Base-by-base conservation (phyloP, 805 yeast genomes). In the Wickerhamiella dianesei region DNA sequence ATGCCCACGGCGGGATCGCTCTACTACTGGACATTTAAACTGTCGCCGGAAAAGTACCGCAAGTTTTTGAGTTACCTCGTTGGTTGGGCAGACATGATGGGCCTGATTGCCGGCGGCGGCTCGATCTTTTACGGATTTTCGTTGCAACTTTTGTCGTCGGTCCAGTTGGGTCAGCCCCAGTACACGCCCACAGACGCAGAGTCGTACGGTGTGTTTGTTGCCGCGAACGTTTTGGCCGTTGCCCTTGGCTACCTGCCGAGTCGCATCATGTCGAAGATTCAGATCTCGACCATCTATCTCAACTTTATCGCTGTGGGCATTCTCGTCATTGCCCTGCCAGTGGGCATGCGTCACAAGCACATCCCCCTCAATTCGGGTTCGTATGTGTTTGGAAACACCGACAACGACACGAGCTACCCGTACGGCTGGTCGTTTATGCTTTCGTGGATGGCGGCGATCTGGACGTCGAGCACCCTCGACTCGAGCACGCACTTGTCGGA, bases 1-100 rank as follows among this genome's bases (percentile, higher is more conserved):
- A 72, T 77, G 51, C 86, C 88, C 25, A 79, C 86, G 0, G 75
- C 82, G 20, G 86, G 86, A 46, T 86, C 86, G 14, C 64, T 80
- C 40, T 80, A 77, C 56, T 76, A 73, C 59, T 76, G 80, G 77
- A 74, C 82, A 2, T 75, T 70, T 59, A 72, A 76, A 57, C 80
- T 76, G 58, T 75, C 85, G 29, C 84, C 83, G 2, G 72, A 69
- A 47, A 52, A 56, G 3, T 53, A 66, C 37, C 70, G 75, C 56
- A 71, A 71, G 17, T 76, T 78, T 0, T 60, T 79, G 22, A 74
- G 79, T 40, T 79, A 71, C 55, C 57, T 79, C 35, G 75, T 79
- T 51, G 87, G 86, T 13, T 72, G 77, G 56, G 68, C 80, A 5
- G 79, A 80, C 59, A 68, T 83, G 1, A 59, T 80, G 53, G 84